Base-by-base conservation (phyloP, 2,329 filamentous ascomycete species). In the Calonectria naviculata region DNA sequence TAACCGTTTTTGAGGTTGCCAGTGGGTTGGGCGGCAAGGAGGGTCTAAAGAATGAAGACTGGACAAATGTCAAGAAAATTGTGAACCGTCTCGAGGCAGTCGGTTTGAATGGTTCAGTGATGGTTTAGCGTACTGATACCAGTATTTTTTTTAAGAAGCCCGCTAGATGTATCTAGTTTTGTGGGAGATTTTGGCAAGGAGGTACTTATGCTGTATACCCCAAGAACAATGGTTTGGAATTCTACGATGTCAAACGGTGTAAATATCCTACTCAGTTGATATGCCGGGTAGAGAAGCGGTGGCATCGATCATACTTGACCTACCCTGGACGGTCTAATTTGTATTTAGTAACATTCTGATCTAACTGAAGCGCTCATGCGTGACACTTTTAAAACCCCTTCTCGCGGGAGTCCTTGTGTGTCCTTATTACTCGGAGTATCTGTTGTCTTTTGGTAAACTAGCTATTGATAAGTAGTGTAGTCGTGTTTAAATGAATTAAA, bases 1-100 rank as follows among this genome's bases (percentile, higher is more conserved):
- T 98, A 26, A 98, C 94, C 0, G 91, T 99, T 9, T 99, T 98
- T 80, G 97, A 99, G 84, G 96, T 99, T 68, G 93, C 95, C 28
- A 86, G 89, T 78, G 91, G 95, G 75, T 82, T 97, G 13, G 95
- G 95, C 29, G 95, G 95, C n/a, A 92, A 93, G 75, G 97, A 98
- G 79, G 89, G 91, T 38, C 89, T 94, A 44, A 93, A 93, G 81
- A 91, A 91, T 64, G 97, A 99, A 79, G 96, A 98, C 82, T 99
- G 97, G 96, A 90, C 93, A 7, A 94, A 90, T 41, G 94, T 99
- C 76, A 98, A 98, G 91, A 95, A 95, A 83, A 86, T 98, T 80
- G 90, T 98, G 28, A 92, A 90, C 47, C 90, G 93, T 78, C 84
- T 96, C 71, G 95, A 97, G 83, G 87, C 87, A 19, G 86, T 85